Evolutionary conservation across 495 filamentous ascomycete genomes (phyloP), one percentile per base, ranked within the genome.

Genomic region (Friedmanniomyces endolithicus): DNA sequence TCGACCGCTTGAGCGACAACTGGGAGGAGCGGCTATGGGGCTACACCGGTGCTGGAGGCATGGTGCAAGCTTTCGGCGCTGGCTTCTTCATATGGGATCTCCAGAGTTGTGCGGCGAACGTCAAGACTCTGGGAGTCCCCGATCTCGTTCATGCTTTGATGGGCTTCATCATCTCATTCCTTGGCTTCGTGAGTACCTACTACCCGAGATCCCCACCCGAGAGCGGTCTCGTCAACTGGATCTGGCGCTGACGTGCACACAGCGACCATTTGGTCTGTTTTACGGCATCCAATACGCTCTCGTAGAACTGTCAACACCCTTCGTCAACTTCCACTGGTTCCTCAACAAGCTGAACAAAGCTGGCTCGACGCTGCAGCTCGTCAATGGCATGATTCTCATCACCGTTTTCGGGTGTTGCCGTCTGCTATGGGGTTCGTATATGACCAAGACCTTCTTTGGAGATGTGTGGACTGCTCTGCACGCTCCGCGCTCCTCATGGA

Each of bases 241-340:
- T 8, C 33, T 16, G 8, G 8, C 16, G 16, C 33, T 35, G 33
- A 35, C 16, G 8, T 35, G 33, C 16, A 8, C 16, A 8, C 16
- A 35, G 33, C 33, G 33, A 35, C 33, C 33, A 8, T 35, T 35
- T 16, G 33, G 33, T 35, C 33, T 35, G 16, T 35, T 8, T 16
- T 35, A 35, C 33, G 33, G 33, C 33, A 8, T 35, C 33, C 33
- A 35, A 35, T 35, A 35, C 33, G 33, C 16, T 35, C 86, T 97
- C 62, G 96, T 94, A 76, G 90, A 97, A 73, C 85, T 97, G 50
- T 97, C 90, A 49, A 85, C 82, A 60, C 87, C 87, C 17, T 90
- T 94, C 72, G 81, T 90, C 63, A 92, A 94, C 67, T 85, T 96
- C 71, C 90, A 97, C 75, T 97, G 90, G 90, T 96, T 97, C 78